Percentiles rank a stretch among this genome's conserved stretches.
Conservation (phyloP, 352 stramenopile species). For the Globisporangium spinosum region DNA sequence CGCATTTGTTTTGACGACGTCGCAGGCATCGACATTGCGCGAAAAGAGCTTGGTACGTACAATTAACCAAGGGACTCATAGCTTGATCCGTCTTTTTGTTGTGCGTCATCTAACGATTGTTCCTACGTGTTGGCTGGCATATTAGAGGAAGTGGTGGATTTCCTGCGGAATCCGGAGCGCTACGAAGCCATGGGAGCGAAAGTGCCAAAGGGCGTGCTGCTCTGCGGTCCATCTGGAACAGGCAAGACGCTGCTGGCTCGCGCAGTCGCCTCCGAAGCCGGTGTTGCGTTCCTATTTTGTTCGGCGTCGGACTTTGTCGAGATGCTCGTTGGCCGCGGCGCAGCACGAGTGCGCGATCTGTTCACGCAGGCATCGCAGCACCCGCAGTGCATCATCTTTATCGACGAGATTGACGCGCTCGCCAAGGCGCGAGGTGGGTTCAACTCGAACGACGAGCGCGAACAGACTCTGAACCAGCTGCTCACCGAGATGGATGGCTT, state of each 20-base stretch:
- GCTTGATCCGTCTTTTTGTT: neutral
- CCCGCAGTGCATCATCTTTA: conserved; percentile 96
- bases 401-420: conserved; percentile 96
- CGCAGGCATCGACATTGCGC: conserved; percentile 92
- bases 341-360: conserved; percentile 91
- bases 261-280: conserved; percentile 90
- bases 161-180: conserved; percentile 87
- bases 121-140: neutral
- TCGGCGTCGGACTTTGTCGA: conserved; percentile 97
- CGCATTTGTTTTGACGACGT: conserved; percentile 91
- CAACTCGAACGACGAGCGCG: conserved; percentile 93
- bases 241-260: conserved; percentile 94
- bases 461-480: conserved; percentile 95
- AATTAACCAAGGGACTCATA: neutral
- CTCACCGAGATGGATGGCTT: conserved; percentile 89
- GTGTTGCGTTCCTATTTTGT: conserved; percentile 93
- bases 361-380: conserved; percentile 94
- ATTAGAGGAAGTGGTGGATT: conserved; percentile 92
- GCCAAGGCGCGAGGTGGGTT: conserved; percentile 81
- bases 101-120: neutral
- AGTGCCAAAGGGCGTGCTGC: conserved; percentile 91
- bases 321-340: conserved; percentile 94
- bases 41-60: conserved; percentile 78
- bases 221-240: conserved; percentile 92
- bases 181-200: conserved; percentile 93